Evolutionary conservation across 768 basidiomycete genomes (phyloP).

Genomic region (Kwoniella dejecticola): DNA sequence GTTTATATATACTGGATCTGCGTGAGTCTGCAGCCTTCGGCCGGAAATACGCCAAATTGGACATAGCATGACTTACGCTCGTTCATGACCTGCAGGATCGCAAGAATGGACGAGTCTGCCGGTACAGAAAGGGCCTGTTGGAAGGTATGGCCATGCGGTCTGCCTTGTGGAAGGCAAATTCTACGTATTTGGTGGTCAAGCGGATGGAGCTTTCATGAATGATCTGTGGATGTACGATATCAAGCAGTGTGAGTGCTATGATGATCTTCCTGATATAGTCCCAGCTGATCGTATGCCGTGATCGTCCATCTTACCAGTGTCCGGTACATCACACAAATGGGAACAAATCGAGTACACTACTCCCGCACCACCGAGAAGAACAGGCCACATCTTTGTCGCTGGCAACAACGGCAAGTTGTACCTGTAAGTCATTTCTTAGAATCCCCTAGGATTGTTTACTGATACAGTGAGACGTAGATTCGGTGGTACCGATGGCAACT

Average conservation of each 20-base stretch:
- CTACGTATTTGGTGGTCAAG: constrained; percentile 94
- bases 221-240: constrained; percentile 97
- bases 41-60: no score
- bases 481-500: constrained; percentile 97
- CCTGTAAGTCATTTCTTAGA: constrained; percentile 62
- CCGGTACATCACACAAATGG: constrained; percentile 87
- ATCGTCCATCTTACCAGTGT: constrained; percentile 14
- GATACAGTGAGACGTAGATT: no score
- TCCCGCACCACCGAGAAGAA: constrained; percentile 71
- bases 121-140: constrained; percentile 73
- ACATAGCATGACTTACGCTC: no score
- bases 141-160: constrained; percentile 94
- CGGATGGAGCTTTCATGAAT: constrained; percentile 88
- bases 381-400: constrained; percentile 87
- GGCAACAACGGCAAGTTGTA: constrained; percentile 74
- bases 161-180: constrained; percentile 89
- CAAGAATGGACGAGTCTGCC: constrained; percentile 91
- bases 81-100: constrained; percentile 63
- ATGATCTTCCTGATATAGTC: background rate
- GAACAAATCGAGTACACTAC: constrained; percentile 66
- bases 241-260: constrained; percentile 72
- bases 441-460: background rate
- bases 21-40: constrained; percentile 61
- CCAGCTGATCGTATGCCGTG: background rate
- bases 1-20: constrained; percentile 88